Base-by-base conservation (phyloP, 1,139 yeast genomes). In the Pichia sp. region DNA sequence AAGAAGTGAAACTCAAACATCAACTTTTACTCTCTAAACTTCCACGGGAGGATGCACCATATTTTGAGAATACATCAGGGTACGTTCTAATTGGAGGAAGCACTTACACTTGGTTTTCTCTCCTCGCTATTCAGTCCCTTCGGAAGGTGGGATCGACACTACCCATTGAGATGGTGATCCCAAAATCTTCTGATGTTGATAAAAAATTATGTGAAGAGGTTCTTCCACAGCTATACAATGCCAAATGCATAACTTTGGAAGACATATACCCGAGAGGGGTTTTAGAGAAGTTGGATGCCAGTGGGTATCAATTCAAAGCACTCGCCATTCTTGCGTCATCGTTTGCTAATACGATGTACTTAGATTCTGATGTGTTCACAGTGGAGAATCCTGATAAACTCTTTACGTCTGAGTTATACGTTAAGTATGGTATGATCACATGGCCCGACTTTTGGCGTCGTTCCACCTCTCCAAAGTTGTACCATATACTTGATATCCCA, bases 361-460 rank as follows among this genome's bases (percentile, higher is more conserved):
- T 81, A 34, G 88, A 80, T 51, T 74, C 85, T 3, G 87, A 80
- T 53, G 69, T 77, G 46, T 69, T 77, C 50, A 81, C 86, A 7
- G 64, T 77, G 29, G 61, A 54, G 28, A 70, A 74, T 42, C 67
- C 77, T 17, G 85, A 79, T 44, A 57, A 62, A 39, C 53, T 77
- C 23, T 75, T 73, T 41, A 51, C 51, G 3, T 53, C 63, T 6
- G 46, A 55, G n/a, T 52, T 65, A 6, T 65, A 54, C 42, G 30
- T 46, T 10, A 49, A 55, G n/a, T 49, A 52, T 31, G 69, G 69
- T 3, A 45, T 69, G 45, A 58, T 69, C 6, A 44, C 78, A 9
- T 80, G 88, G 88, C 87, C 87, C 4, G 86, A 78, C 52, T 73
- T 72, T 40, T 79, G 86, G 85, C 62, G 71, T 37, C 65, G 87